Percentiles rank a stretch among this genome's conserved stretches.
These are phyloP conservation scores for Hypoxylon subgilvum DNA, from an alignment of 495 filamentous ascomycete species.

Conservation along the genomic window DNA sequence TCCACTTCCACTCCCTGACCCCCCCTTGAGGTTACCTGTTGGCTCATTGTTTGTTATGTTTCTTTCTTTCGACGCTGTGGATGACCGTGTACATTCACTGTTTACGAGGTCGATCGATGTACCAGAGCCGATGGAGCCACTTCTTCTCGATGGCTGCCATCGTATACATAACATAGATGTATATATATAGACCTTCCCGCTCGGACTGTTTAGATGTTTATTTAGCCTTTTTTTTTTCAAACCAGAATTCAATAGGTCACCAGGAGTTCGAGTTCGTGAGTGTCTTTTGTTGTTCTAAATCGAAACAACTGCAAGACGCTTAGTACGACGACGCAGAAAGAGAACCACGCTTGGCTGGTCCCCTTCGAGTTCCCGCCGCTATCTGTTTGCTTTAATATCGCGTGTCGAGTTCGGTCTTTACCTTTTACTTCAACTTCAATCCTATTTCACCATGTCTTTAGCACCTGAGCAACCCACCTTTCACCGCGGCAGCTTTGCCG, in stretches of 20 bases:
- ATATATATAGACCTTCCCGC: slow-evolving; percentile 36
- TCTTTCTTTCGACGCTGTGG: neutral
- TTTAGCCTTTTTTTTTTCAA: slow-evolving; percentile 1
- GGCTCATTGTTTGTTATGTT: slow-evolving; percentile 10
- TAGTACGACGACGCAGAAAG: neutral
- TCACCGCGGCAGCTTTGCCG: slow-evolving; percentile 41
- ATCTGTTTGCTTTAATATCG: slow-evolving; percentile 35
- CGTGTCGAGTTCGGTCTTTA: slow-evolving; percentile 47
- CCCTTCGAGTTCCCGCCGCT: neutral
- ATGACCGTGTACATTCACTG: slow-evolving; percentile 11
- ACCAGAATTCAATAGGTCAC: slow-evolving; percentile 9
- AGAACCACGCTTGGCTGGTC: slow-evolving; percentile 25
- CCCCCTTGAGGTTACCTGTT: slow-evolving; percentile 11
- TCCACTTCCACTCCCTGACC: slow-evolving; percentile 31
- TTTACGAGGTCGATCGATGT: slow-evolving; percentile 14
- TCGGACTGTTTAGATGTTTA: slow-evolving; percentile 7
- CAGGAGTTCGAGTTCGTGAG: slow-evolving; percentile 6
- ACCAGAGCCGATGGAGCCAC: slow-evolving; percentile 16
- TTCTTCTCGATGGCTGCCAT: neutral
- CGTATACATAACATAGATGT: neutral
- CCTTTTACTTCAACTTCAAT: no score
- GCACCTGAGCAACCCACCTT: slow-evolving; percentile 36
- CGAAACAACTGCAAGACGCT: slow-evolving; percentile 12
- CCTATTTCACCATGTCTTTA: slow-evolving; percentile 36
- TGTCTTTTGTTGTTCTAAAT: slow-evolving; percentile 5